Evolutionary conservation across 2,329 filamentous ascomycete species (phyloP), one percentile per base, ranked within the genome.

Genomic region (Epichloe amarillans): DNA sequence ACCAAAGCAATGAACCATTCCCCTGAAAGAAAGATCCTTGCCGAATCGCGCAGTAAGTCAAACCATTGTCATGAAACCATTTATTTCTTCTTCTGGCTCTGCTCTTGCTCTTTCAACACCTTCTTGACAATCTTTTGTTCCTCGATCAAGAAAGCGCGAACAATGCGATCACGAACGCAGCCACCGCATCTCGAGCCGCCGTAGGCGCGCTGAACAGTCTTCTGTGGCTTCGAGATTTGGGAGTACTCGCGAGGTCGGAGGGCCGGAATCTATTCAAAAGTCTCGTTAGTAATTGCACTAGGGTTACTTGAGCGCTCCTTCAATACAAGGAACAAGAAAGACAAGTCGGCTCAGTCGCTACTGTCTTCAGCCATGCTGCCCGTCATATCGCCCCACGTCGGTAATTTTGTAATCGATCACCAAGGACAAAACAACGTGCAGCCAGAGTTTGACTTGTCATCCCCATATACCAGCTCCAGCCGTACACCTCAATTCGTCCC

Each of bases 41-140:
- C 61, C 57, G 54, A 63, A 60, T 58, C 61, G 60, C 64, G 61
- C 58, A 65, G 59, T 62, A 62, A 64, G 60, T 60, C 60, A 60
- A 60, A 55, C 55, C 59, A 53, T 55, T 57, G 57, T 55, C 59
- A 50, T 52, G 59, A 59, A 58, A 50, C 50, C 74, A 60, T 77
- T 81, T 86, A 82, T 76, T 82, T 82, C 77, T 81, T 82, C 73
- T 78, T 82, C 65, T 76, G 72, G 67, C 74, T 70, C 67, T 72
- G 86, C 79, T 88, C 86, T 78, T 95, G 88, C 82, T 97, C 91
- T 86, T 96, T 96, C 72, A 97, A 83, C 67, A 98, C 93, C 88
- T 98, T 98, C 89, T 98, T 98, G 76, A 98, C 93, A 66, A 98
- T 97, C 88, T 98, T 98, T 82, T 98, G 93, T 84, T 98, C 93